Conservation (phyloP, 345 rosid genomes). For the Brassica juncea region DNA sequence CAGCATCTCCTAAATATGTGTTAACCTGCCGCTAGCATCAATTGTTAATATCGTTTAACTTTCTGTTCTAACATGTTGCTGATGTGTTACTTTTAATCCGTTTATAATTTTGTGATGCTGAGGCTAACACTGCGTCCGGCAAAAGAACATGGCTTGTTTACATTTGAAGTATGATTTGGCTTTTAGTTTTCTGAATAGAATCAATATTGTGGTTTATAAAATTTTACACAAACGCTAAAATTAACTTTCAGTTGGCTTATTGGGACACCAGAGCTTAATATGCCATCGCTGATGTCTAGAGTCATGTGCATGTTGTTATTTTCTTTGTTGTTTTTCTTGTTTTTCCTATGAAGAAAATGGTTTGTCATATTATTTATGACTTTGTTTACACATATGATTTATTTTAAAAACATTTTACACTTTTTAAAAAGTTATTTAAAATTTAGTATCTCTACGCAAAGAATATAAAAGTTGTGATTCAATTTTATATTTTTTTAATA, state of each 20-base stretch:
- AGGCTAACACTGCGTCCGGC: no score
- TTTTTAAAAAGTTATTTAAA: no score
- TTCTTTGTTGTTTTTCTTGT: not conserved
- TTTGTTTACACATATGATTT: no score
- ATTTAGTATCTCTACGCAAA: no score
- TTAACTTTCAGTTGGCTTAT: not conserved
- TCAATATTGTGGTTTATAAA: not conserved
- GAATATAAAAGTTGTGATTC: no score
- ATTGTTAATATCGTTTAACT: no score
- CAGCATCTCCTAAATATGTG: no score
- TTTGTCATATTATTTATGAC: no score
- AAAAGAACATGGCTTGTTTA: not conserved
- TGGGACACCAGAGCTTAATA: not conserved
- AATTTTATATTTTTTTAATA: no score
- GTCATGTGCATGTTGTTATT: not conserved
- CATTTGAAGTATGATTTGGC: slow-evolving; percentile 14
- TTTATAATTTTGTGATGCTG: no score
- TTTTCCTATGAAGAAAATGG: not conserved
- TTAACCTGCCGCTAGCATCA: no score
- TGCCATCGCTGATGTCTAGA: not conserved
- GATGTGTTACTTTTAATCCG: not conserved
- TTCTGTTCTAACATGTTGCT: not conserved
- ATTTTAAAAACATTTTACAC: no score
- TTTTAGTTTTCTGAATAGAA: not conserved
- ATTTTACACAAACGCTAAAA: not conserved